These are phyloP conservation scores for Penicillium bialowiezense DNA, from an alignment of 495 filamentous ascomycete species.

Conservation along the genomic window DNA sequence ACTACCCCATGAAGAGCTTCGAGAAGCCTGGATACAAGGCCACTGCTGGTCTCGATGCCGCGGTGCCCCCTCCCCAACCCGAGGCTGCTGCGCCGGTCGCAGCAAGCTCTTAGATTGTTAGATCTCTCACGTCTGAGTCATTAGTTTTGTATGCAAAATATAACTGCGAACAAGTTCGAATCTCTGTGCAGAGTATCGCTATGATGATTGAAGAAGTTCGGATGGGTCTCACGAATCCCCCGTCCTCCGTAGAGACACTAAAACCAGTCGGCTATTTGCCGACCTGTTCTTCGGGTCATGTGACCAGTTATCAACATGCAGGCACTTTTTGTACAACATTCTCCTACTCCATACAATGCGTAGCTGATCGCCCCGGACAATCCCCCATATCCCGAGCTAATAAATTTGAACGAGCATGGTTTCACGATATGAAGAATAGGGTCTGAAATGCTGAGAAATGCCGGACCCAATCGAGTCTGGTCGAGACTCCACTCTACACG, in stretches of 20 bases:
- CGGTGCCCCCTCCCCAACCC: slow-evolving; percentile 7
- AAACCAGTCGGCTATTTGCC: too few relatives aligned
- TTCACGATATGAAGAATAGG: neutral
- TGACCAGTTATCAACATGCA: too few relatives aligned
- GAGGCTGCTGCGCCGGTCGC: slow-evolving; percentile 29
- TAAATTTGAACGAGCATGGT: neutral
- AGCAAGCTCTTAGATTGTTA: slow-evolving; percentile 18
- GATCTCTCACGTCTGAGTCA: neutral
- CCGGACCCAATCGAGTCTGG: neutral
- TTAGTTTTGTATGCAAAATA: neutral
- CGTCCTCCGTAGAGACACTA: too few relatives aligned
- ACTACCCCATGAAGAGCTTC: slow-evolving; percentile 65
- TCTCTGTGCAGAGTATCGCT: too few relatives aligned
- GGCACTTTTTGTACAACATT: too few relatives aligned
- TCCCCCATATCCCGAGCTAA: neutral
- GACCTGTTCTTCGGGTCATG: too few relatives aligned
- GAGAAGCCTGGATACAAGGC: slow-evolving; percentile 24
- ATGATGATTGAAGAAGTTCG: too few relatives aligned
- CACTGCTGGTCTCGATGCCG: slow-evolving; percentile 5
- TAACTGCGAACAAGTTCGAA: neutral
- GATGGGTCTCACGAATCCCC: too few relatives aligned
- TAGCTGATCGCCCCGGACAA: neutral
- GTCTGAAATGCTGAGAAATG: neutral
- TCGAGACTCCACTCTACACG: neutral
- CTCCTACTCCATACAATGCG: neutral